Conservation (phyloP, 176 grass and related monocot species). For the Hyparrhenia diplandra region DNA sequence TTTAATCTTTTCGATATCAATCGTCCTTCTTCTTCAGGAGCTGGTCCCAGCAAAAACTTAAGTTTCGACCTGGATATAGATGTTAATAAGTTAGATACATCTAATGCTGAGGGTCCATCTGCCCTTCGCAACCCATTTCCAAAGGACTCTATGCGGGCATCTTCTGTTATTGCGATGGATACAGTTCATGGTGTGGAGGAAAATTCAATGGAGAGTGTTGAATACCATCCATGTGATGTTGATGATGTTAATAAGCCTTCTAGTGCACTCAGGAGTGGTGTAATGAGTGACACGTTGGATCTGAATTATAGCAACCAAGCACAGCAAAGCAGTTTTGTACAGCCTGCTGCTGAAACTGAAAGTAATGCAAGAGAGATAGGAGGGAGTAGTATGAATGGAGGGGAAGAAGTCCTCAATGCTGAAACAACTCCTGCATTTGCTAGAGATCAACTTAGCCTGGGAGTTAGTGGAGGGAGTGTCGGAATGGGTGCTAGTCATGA, state of each 20-base stretch:
- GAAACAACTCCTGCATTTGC: conserved; percentile 63
- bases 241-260: conserved; percentile 79
- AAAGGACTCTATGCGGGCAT: conserved; percentile 78
- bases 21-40: conserved; percentile 68
- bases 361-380: conserved; percentile 89
- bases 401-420: conserved; percentile 96
- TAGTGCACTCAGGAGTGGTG: conserved; percentile 61
- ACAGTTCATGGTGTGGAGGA: conserved; percentile 55
- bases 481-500: conserved; percentile 98
- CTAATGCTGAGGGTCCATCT: conserved; percentile 37
- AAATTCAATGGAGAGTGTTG: conserved; percentile 97
- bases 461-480: conserved; percentile 93
- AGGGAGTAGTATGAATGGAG: conserved; percentile 91
- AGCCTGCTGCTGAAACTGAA: conserved; percentile 70
- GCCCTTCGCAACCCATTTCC: conserved; percentile 42
- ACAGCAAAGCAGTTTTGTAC: conserved; percentile 76
- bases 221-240: conserved; percentile 79
- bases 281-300: conserved; percentile 70
- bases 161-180: conserved; percentile 98
- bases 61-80: conserved; percentile 80
- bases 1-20: conserved; percentile 78
- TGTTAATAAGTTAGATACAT: conserved; percentile 46
- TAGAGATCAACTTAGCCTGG: conserved; percentile 82
- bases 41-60: conserved; percentile 89
- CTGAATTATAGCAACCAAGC: conserved; percentile 94